These are phyloP conservation scores for Mortierella sp. DNA, from an alignment of 371 early-diverging fungal genomes.

Conservation along the genomic window DNA sequence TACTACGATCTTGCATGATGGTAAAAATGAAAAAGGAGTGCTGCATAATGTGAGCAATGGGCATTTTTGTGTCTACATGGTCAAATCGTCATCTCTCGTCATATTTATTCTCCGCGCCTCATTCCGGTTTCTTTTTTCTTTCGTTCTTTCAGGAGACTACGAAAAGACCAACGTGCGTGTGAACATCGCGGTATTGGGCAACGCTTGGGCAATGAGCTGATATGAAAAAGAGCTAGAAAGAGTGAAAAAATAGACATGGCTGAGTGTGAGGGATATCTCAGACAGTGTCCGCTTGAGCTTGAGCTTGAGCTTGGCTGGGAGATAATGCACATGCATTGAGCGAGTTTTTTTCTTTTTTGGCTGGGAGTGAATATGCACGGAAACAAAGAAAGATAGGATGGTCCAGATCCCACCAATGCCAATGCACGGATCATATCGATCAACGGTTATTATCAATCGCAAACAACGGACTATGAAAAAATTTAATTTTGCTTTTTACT, in stretches of 20 bases:
- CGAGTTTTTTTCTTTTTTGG: neutral
- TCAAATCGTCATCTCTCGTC: conserved; percentile 12
- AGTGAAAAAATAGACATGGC: neutral
- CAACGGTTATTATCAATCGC: neutral
- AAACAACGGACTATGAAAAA: neutral
- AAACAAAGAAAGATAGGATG: neutral
- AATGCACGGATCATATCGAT: conserved; percentile 1
- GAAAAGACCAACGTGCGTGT: no score
- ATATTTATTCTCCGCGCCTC: conserved; percentile 9
- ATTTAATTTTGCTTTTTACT: neutral
- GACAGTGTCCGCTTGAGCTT: no score
- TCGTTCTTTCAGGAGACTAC: neutral
- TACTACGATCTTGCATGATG: no score
- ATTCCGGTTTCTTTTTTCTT: neutral
- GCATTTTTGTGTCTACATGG: no score
- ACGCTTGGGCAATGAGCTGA: no score
- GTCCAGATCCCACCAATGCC: neutral
- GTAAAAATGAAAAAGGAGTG: no score
- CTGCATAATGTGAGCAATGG: no score
- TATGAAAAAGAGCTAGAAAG: neutral
- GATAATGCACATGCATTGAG: neutral
- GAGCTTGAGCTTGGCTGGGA: neutral
- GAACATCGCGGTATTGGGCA: no score
- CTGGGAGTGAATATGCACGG: conserved; percentile 1
- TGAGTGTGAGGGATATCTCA: neutral